Evolutionary conservation across 2,329 filamentous ascomycete genomes (phyloP).

Genomic region (Aspergillus brunneoviolaceus): DNA sequence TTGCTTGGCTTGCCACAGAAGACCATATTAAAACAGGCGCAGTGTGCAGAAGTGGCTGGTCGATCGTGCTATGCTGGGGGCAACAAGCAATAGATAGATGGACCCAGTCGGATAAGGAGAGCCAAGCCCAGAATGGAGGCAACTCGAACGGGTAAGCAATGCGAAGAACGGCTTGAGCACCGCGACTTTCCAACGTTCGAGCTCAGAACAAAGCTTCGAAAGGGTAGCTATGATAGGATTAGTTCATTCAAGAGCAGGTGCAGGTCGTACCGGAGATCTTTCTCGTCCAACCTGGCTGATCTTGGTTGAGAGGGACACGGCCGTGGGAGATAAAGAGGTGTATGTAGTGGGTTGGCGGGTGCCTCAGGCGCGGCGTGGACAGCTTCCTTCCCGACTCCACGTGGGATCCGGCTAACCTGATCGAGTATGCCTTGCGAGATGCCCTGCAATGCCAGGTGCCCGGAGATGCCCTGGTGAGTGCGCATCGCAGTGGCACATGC

Average conservation of each 20-base stretch:
- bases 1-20: constrained; percentile 48
- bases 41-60: constrained; percentile 8
- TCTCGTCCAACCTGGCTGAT: neutral
- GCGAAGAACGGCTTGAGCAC: constrained; percentile 9
- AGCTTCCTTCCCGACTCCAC: neutral
- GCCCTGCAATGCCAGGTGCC: no score
- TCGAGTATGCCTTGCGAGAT: constrained; percentile 1
- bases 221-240: neutral
- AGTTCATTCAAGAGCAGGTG: neutral
- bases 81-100: neutral
- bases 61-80: neutral
- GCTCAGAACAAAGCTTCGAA: no score
- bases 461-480: neutral
- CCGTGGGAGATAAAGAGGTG: neutral
- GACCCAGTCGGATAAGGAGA: neutral
- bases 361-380: neutral
- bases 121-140: neutral
- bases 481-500: no score
- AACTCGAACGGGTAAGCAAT: constrained; percentile 19
- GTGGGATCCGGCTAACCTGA: neutral
- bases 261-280: no score
- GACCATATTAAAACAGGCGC: constrained; percentile 33
- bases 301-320: neutral
- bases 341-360: neutral
- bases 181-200: no score